A percentile compares a stretch with the other conserved stretches of the same genome.
These are phyloP conservation scores for Psilocybe sp. DNA, from an alignment of 768 basidiomycete genomes.

Conservation along the genomic window DNA sequence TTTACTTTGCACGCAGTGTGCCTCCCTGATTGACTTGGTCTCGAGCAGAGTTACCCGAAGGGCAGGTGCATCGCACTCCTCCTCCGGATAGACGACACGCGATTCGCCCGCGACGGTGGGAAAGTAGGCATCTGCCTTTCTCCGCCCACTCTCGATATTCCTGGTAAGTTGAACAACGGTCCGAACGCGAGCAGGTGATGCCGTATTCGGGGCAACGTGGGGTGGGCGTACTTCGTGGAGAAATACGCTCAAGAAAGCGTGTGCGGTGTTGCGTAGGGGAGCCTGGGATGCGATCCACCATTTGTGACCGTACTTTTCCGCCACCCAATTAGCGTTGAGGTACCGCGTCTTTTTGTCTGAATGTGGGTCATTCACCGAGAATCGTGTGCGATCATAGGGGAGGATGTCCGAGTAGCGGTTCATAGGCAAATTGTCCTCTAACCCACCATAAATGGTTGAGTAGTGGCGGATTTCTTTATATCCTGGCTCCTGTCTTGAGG, in stretches of 20 bases:
- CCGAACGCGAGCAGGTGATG: slow-evolving; percentile 43
- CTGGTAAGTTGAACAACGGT: slow-evolving; percentile 84
- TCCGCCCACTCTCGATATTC: slow-evolving; percentile 63
- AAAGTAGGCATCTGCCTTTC: slow-evolving; percentile 80
- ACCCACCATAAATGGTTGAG: slow-evolving; percentile 48
- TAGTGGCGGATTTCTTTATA: slow-evolving; percentile 43
- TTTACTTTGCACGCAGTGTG: slow-evolving; percentile 60
- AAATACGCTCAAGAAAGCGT: slow-evolving; percentile 75
- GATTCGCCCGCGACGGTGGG: slow-evolving; percentile 56
- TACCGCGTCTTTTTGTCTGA: slow-evolving; percentile 44
- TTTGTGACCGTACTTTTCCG: slow-evolving; percentile 65
- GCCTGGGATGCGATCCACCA: slow-evolving; percentile 90
- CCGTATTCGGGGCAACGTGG: slow-evolving; percentile 11
- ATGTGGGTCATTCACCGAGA: slow-evolving; percentile 40
- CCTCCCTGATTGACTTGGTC: slow-evolving; percentile 44
- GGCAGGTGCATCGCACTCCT: slow-evolving; percentile 34
- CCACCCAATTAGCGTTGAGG: slow-evolving; percentile 86
- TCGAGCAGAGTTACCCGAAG: slow-evolving; percentile 59
- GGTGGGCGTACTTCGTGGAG: slow-evolving; percentile 43
- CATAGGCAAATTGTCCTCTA: slow-evolving; percentile 36
- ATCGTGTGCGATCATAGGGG: slow-evolving; percentile 82
- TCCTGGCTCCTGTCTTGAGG: slow-evolving; percentile 11
- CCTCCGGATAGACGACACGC: slow-evolving; percentile 42
- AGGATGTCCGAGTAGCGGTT: slow-evolving; percentile 77
- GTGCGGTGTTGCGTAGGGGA: slow-evolving; percentile 64